Evolutionary conservation across 169 alveolate genomes (phyloP), one percentile per base, ranked within the genome.

Genomic region (Eimeria zaria): DNA sequence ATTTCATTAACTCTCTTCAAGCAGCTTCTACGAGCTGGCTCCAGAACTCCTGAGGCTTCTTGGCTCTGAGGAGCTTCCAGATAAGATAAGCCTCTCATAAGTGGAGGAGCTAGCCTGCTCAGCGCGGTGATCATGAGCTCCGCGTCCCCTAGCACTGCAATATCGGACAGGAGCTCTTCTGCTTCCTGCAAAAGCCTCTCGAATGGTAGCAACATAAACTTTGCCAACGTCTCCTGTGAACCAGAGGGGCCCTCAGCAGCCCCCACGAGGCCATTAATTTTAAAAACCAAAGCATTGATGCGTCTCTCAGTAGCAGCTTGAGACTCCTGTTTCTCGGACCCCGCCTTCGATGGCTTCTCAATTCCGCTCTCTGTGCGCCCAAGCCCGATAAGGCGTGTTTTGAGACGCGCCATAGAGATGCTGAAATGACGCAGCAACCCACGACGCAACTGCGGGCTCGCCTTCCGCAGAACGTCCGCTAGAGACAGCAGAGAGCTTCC

Each of bases 361-460:
- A 16, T 30, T 24, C 20, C n/a, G 22, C n/a, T 44, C 7, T 2
- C 14, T 20, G 27, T 48, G 53, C 73, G n/a, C 55, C 36, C 24
- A 6, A 81, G 33, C 41, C 71, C 90, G 74, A 81, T 55, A 53
- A 81, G 20, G 18, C 51, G 90, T 7, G 90, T 81, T 8, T 22
- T n/a, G 1, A 81, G 71, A 1, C 90, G 90, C 5, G 73, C 74
- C 16, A 81, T 5, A 1, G 90, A 27, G n/a, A 12, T n/a, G 60
- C 73, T 3, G 73, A 81, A 81, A 3, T 81, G 90, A 39, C 90
- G 90, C 48, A 81, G 90, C 30, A 81, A 48, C 71, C 74, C 90
- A 51, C 27, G 1, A 2, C 55, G 71, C 30, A 27, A 5, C 71
- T 11, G 39, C 22, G 74, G 51, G 39, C 14, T 33, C 48, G 90